phyloP scores from a whole-genome alignment of 192 early-diverging fungal species.

The Lunasporangiospora selenospora region DNA sequence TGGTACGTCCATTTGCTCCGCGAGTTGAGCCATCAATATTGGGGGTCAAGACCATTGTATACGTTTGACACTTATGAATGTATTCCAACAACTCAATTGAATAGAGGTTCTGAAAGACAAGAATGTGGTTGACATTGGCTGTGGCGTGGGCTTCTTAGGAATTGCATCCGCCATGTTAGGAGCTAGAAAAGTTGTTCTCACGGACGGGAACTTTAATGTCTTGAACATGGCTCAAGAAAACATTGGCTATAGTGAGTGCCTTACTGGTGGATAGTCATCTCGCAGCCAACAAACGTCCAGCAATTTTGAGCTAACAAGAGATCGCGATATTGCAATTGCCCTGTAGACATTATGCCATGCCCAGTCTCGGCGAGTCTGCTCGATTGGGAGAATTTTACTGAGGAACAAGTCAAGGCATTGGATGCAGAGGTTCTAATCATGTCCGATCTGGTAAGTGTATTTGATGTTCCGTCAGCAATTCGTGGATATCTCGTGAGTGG shows the following conservation, averaged over 20 bases:
- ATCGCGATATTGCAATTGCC: no score
- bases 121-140: slow-evolving; percentile 42
- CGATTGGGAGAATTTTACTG: slow-evolving; percentile 48
- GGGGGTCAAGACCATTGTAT: no score
- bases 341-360: slow-evolving; percentile 17
- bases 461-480: neutral
- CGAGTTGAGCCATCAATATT: no score
- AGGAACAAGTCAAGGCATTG: slow-evolving; percentile 26
- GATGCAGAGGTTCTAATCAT: slow-evolving; percentile 39
- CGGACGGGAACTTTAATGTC: slow-evolving; percentile 39
- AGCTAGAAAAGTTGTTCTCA: slow-evolving; percentile 31
- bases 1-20: slow-evolving; percentile 14
- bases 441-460: slow-evolving; percentile 31
- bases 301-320: no score
- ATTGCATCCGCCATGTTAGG: slow-evolving; percentile 31
- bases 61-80: no score
- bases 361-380: slow-evolving; percentile 19
- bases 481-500: no score
- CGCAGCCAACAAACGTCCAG: no score
- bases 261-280: no score
- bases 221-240: slow-evolving; percentile 28
- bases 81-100: no score
- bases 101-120: slow-evolving; percentile 29
- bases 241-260: slow-evolving; percentile 39
- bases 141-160: slow-evolving; percentile 41